Percentiles rank a stretch among this genome's conserved stretches.
Evolutionary conservation across 768 basidiomycete genomes (phyloP).

Genomic region (Pleurotus salmoneostramineus): DNA sequence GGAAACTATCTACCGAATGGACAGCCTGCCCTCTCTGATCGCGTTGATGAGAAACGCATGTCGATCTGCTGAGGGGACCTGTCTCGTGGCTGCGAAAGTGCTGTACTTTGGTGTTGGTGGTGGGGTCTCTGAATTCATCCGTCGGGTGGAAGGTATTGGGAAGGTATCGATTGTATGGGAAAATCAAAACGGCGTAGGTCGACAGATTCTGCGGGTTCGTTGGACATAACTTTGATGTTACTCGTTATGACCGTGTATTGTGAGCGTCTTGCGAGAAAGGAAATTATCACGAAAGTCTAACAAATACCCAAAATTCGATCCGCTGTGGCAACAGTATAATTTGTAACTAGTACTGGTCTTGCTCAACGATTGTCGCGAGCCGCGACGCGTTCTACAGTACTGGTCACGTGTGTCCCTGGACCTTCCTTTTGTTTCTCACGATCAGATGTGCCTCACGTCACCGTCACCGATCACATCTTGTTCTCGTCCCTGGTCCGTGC

Average conservation of each 20-base stretch:
- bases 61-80: conserved; percentile 25
- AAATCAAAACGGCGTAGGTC: conserved; percentile 61
- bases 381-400: too few species aligned
- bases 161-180: conserved; percentile 62
- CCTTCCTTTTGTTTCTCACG: not conserved
- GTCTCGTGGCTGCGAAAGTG: conserved; percentile 87
- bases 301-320: too few species aligned
- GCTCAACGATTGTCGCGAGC: too few species aligned
- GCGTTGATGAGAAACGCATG: conserved; percentile 42
- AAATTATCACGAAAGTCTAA: too few species aligned
- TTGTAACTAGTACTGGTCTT: too few species aligned
- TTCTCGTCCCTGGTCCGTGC: not conserved
- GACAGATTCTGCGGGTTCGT: conserved; percentile 60
- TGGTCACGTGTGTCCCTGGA: too few species aligned
- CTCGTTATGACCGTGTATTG: too few species aligned
- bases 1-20: conserved; percentile 85
- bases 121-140: conserved; percentile 72
- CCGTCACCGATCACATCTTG: not conserved
- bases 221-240: conserved; percentile 31
- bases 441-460: not conserved
- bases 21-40: conserved; percentile 60
- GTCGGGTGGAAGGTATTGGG: conserved; percentile 43
- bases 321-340: too few species aligned
- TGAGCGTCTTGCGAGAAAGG: too few species aligned
- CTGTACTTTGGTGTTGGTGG: conserved; percentile 97